These are phyloP conservation scores for Cryptococcus deneoformans DNA, from an alignment of 1,284 basidiomycete species.

Conservation along the genomic window DNA sequence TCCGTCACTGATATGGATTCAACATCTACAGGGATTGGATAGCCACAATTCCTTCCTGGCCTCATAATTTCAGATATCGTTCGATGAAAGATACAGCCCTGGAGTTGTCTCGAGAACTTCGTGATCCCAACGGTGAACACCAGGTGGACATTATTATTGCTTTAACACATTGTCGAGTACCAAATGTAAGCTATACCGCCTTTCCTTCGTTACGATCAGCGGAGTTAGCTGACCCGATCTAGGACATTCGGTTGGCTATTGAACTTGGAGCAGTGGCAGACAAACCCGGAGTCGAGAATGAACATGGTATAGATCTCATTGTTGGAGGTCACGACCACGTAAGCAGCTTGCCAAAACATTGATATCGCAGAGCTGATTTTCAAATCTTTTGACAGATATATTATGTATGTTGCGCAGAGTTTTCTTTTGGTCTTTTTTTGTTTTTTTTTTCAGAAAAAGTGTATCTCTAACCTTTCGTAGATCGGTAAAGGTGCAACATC, in stretches of 20 bases:
- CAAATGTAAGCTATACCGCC: constrained; percentile 54
- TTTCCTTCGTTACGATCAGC: background rate
- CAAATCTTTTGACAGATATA: constrained; percentile 23
- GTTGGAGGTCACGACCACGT: constrained; percentile 87
- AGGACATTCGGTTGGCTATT: constrained; percentile 69
- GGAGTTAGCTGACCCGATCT: background rate
- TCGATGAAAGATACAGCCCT: constrained; percentile 65
- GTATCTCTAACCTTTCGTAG: constrained; percentile 47
- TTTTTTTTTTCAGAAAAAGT: too few species aligned
- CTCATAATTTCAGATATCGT: constrained; percentile 64
- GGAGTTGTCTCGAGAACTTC: constrained; percentile 65
- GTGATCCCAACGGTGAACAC: constrained; percentile 66
- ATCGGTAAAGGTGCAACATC: constrained; percentile 67
- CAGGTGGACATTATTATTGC: constrained; percentile 76
- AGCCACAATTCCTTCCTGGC: constrained; percentile 78
- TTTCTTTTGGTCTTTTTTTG: too few species aligned
- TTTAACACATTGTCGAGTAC: constrained; percentile 72
- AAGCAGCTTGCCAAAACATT: constrained; percentile 2
- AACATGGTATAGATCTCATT: constrained; percentile 79
- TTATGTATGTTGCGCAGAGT: constrained; percentile 16
- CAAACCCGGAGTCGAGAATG: constrained; percentile 46
- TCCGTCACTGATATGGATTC: too few species aligned
- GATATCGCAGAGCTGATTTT: background rate
- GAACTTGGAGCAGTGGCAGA: constrained; percentile 59
- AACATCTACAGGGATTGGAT: constrained; percentile 68